A percentile compares a stretch with the other conserved stretches of the same genome.
Evolutionary conservation across 2,329 filamentous ascomycete species (phyloP).

Genomic region (Claviceps paspali): DNA sequence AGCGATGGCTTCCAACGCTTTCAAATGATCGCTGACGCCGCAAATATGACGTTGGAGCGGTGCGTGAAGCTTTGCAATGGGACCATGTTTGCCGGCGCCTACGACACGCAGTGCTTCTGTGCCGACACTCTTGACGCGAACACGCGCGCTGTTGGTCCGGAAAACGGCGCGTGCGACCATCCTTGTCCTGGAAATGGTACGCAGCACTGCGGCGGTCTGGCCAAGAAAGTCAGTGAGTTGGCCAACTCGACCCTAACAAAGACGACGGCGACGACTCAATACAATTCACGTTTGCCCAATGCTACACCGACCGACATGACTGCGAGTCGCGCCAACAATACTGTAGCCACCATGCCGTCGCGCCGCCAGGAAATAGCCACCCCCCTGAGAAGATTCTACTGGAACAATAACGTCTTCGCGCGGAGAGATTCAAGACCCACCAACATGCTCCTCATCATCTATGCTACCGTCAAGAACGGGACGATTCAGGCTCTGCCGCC

Average conservation of each 20-base stretch:
- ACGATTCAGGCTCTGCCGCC: constrained; percentile 19
- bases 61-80: constrained; percentile 24
- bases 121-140: constrained; percentile 24
- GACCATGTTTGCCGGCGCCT: constrained; percentile 24
- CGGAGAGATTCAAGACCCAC: constrained; percentile 15
- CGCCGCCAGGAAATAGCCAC: too few relatives aligned
- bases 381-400: background rate
- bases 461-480: constrained; percentile 20
- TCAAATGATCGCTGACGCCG: constrained; percentile 12
- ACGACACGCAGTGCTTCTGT: constrained; percentile 29
- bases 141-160: constrained; percentile 16
- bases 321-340: background rate
- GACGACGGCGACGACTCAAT: too few relatives aligned
- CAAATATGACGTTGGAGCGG: constrained; percentile 23
- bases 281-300: too few relatives aligned
- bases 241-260: constrained; percentile 6
- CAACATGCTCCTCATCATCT: constrained; percentile 26
- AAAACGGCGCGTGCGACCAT: constrained; percentile 15
- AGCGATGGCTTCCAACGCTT: constrained; percentile 21
- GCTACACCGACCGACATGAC: too few relatives aligned
- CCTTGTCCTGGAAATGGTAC: constrained; percentile 25
- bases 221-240: constrained; percentile 2
- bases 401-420: background rate
- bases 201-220: constrained; percentile 27
- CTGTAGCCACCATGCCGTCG: too few relatives aligned